Evolutionary conservation across 441 rosid genomes (phyloP).

Genomic region (Bruguiera hainesii): DNA sequence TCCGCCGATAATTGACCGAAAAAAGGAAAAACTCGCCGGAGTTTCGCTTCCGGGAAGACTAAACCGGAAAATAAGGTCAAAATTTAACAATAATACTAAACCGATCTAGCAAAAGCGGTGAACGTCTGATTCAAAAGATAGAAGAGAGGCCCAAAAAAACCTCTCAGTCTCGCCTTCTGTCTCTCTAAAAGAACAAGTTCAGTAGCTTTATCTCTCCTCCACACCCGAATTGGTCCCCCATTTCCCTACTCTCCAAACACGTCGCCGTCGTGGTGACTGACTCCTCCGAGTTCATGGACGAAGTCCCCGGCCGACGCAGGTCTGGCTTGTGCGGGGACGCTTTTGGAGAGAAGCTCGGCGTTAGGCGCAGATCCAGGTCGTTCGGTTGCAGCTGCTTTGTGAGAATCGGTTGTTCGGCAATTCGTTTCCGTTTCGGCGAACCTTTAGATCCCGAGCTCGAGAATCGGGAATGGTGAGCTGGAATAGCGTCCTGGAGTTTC

Average conservation of each 20-base stretch:
- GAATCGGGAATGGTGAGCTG: slow-evolving; percentile 38
- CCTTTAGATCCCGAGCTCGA: slow-evolving; percentile 58
- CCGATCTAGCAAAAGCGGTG: slow-evolving; percentile 6
- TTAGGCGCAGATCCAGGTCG: slow-evolving; percentile 59
- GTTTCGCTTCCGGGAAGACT: slow-evolving; percentile 22
- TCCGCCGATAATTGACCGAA: slow-evolving; percentile 39
- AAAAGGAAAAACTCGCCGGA: slow-evolving; percentile 35
- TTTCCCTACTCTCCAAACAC: slow-evolving; percentile 46
- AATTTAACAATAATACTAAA: slow-evolving; percentile 19
- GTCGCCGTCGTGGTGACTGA: slow-evolving; percentile 76
- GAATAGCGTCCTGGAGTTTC: slow-evolving; percentile 38
- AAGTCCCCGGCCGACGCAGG: slow-evolving; percentile 45
- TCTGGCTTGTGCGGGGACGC: slow-evolving; percentile 26
- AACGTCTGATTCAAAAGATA: slow-evolving; percentile 22
- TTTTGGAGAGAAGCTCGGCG: slow-evolving; percentile 26
- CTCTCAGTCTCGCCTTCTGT: background rate
- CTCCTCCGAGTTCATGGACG: slow-evolving; percentile 85
- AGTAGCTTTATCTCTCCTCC: slow-evolving; percentile 46
- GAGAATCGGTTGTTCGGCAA: slow-evolving; percentile 20
- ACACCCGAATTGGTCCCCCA: slow-evolving; percentile 32
- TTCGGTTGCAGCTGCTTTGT: slow-evolving; percentile 21
- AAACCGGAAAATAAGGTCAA: slow-evolving; percentile 13
- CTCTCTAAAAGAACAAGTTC: slow-evolving; percentile 51
- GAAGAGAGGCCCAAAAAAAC: background rate
- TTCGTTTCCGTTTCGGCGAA: slow-evolving; percentile 39